phyloP scores from a whole-genome alignment of 139 green algal genomes.

The Chlorella sorokiniana region DNA sequence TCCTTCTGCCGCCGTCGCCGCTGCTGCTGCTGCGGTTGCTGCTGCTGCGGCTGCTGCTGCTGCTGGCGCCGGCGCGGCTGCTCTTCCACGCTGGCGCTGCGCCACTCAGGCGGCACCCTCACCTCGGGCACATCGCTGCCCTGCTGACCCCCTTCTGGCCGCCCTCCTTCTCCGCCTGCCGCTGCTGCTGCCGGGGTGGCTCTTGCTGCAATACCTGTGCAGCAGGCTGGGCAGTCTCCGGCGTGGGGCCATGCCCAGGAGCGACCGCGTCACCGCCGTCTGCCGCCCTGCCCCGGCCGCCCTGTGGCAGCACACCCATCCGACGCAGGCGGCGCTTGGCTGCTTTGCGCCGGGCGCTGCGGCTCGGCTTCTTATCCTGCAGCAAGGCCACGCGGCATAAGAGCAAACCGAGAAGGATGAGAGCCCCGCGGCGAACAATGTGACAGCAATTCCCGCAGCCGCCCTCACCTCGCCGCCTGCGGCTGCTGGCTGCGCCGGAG shows the following conservation, averaged over 20 bases:
- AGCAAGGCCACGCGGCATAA: background rate
- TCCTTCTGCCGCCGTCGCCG: background rate
- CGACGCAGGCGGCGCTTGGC: slow-evolving; percentile 35
- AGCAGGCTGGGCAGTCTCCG: too few species aligned
- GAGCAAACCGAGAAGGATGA: background rate
- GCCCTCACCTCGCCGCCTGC: background rate
- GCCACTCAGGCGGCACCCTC: background rate
- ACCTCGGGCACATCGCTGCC: background rate
- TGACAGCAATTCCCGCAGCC: too few species aligned
- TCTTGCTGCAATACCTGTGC: too few species aligned
- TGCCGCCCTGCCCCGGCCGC: background rate
- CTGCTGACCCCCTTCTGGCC: background rate
- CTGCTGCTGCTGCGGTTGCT: background rate
- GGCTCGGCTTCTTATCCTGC: slow-evolving; percentile 32
- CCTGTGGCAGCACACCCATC: slow-evolving; percentile 15
- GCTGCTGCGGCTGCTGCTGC: background rate
- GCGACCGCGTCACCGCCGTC: background rate
- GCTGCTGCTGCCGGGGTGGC: background rate
- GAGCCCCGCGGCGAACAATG: background rate
- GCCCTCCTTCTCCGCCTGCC: background rate
- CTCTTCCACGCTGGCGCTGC: background rate
- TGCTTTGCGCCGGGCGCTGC: slow-evolving; percentile 38
- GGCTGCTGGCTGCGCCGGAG: background rate
- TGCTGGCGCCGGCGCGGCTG: background rate
- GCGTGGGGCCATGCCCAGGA: background rate